A percentile compares a stretch with the other conserved stretches of the same genome.
phyloP scores from a whole-genome alignment of 192 early-diverging fungal species.

The Geranomyces variabilis region DNA sequence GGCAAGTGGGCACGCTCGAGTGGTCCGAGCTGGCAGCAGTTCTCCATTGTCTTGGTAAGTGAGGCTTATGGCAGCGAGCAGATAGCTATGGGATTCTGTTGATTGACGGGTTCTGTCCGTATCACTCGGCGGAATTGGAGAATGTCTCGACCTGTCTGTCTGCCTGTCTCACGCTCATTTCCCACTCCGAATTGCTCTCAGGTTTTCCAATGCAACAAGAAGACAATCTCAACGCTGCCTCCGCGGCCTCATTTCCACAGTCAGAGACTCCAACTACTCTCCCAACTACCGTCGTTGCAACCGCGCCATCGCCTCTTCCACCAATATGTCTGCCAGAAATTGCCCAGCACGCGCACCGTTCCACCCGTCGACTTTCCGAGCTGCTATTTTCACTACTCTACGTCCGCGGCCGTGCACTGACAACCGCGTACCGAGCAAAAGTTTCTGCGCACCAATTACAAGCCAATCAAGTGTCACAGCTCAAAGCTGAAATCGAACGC shows the following conservation, averaged over 20 bases:
- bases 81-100: neutral
- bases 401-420: constrained; percentile 21
- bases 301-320: too few species aligned
- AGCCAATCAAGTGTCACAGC: neutral
- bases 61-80: neutral
- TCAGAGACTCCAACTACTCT: too few species aligned
- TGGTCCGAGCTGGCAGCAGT: constrained; percentile 19
- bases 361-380: constrained; percentile 16
- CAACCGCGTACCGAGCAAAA: constrained; percentile 9
- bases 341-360: constrained; percentile 9
- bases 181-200: too few species aligned
- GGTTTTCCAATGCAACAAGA: too few species aligned
- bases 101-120: too few species aligned
- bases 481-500: constrained; percentile 21
- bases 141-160: too few species aligned
- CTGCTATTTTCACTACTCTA: constrained; percentile 18
- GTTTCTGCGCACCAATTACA: neutral
- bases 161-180: too few species aligned
- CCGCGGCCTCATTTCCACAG: too few species aligned
- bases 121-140: too few species aligned
- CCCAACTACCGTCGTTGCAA: too few species aligned
- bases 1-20: constrained; percentile 1
- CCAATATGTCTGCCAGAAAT: neutral
- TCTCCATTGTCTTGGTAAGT: constrained; percentile 13
- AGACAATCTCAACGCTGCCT: too few species aligned